These are phyloP conservation scores for Citrullus mucosospermus DNA, from an alignment of 306 rosid species.

Conservation along the genomic window DNA sequence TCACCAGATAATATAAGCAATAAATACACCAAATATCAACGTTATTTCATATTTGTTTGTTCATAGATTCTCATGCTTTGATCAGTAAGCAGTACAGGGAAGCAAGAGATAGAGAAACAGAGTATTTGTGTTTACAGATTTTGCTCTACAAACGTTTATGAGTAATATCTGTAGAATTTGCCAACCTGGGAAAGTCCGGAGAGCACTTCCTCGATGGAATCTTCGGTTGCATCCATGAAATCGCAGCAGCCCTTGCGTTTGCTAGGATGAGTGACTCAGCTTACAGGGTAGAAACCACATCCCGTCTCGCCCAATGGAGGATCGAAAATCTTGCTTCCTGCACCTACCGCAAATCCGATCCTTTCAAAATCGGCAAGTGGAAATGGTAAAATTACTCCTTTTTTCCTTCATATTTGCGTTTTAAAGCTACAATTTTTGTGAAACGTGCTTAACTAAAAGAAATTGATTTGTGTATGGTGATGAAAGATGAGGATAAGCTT, in stretches of 20 bases:
- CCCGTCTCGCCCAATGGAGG: constrained; percentile 98
- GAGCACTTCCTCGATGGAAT: constrained; percentile 66
- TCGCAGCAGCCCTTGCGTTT: constrained; percentile 64
- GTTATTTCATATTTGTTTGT: neutral
- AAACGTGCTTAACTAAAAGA: neutral
- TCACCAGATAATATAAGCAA: neutral
- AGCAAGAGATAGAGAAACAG: neutral
- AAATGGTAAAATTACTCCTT: constrained; percentile 42
- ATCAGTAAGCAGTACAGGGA: neutral
- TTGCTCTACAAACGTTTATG: constrained; percentile 20
- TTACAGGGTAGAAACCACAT: constrained; percentile 75
- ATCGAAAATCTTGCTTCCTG: constrained; percentile 87
- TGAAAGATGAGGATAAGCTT: neutral
- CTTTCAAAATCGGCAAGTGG: constrained; percentile 95
- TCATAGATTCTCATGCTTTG: neutral
- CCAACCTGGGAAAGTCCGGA: constrained; percentile 95
- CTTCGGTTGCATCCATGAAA: constrained; percentile 93
- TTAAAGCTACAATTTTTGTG: neutral
- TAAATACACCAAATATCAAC: constrained; percentile 5
- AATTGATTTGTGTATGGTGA: neutral
- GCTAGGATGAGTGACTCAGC: constrained; percentile 94
- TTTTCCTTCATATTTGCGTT: too few species aligned
- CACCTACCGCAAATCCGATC: constrained; percentile 93
- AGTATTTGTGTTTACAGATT: neutral
- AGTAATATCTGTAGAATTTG: constrained; percentile 22